A percentile compares a stretch with the other conserved stretches of the same genome.
Evolutionary conservation across 176 grass and related monocot genomes (phyloP).

Genomic region (Phoenix roebelenii): DNA sequence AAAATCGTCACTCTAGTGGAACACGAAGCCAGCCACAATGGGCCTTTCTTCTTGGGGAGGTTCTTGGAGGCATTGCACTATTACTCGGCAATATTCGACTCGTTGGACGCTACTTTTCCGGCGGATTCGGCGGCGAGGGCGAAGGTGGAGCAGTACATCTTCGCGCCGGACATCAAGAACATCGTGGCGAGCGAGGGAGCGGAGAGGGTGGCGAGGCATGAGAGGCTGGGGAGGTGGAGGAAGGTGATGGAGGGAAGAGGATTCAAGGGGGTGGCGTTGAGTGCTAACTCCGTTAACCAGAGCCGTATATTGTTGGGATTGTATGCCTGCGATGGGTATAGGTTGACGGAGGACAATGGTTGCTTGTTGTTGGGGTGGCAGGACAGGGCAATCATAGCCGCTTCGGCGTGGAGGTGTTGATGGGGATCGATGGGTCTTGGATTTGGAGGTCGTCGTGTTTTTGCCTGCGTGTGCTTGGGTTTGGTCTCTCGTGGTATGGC

Average conservation of each 20-base stretch:
- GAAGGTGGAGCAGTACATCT: conserved; percentile 27
- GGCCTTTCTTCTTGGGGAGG: conserved; percentile 26
- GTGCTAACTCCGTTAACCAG: conserved; percentile 40
- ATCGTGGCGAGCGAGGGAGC: conserved; percentile 36
- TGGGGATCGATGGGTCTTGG: too few relatives aligned
- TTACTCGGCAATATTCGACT: conserved; percentile 46
- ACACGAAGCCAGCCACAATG: conserved; percentile 47
- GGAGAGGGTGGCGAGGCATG: conserved; percentile 35
- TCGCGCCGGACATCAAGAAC: conserved; percentile 32
- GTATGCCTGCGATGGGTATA: conserved; percentile 39
- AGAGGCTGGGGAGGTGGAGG: conserved; percentile 29
- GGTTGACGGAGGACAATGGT: conserved; percentile 34
- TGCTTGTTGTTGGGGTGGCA: conserved; percentile 53
- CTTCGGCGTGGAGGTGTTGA: conserved; percentile 34
- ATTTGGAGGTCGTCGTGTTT: too few relatives aligned
- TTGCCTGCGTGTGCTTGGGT: too few relatives aligned
- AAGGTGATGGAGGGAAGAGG: conserved; percentile 32
- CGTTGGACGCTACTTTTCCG: conserved; percentile 24
- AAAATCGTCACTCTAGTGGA: conserved; percentile 37
- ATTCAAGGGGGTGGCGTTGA: conserved; percentile 33
- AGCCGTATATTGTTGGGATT: conserved; percentile 33
- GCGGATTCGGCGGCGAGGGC: conserved; percentile 19
- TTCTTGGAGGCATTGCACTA: conserved; percentile 48
- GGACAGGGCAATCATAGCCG: conserved; percentile 33
- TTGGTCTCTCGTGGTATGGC: too few relatives aligned